Conservation (phyloP, 2,329 filamentous ascomycete species). For the Epichloe coenophiala region DNA sequence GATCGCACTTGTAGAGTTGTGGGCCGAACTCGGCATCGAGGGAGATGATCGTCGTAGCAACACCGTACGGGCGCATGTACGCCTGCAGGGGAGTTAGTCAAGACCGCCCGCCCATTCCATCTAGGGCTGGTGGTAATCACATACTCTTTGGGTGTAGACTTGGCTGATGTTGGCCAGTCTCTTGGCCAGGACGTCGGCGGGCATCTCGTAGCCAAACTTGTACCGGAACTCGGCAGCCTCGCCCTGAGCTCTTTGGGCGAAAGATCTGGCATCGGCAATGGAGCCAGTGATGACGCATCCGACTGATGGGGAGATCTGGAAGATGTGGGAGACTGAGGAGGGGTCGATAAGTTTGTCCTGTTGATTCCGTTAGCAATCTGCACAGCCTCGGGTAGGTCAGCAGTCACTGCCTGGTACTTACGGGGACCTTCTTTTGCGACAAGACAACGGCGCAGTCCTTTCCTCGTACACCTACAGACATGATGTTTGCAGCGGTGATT, state of each 20-base stretch:
- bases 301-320: conserved; percentile 89
- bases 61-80: conserved; percentile 95
- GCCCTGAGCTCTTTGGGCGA: conserved; percentile 80
- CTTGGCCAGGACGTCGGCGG: conserved; percentile 92
- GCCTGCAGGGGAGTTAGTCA: conserved; percentile 33
- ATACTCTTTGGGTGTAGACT: conserved; percentile 92
- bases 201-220: conserved; percentile 99
- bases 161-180: conserved; percentile 97
- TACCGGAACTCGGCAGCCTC: conserved; percentile 97
- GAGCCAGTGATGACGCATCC: conserved; percentile 98
- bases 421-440: conserved; percentile 98
- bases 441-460: conserved; percentile 95
- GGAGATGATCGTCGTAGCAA: conserved; percentile 89
- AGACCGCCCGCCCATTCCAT: not conserved
- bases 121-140: conserved; percentile 8
- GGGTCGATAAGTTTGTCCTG: conserved; percentile 99
- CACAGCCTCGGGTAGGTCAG: not conserved
- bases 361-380: conserved; percentile 1
- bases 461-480: conserved; percentile 86
- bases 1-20: conserved; percentile 96
- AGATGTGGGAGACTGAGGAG: conserved; percentile 91
- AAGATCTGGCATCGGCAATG: conserved; percentile 91
- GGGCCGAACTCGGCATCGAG: conserved; percentile 85
- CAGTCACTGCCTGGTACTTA: conserved; percentile 34
- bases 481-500: conserved; percentile 98